phyloP scores from a whole-genome alignment of 2,329 filamentous ascomycete species.

The Chaetomiaceae sp. region DNA sequence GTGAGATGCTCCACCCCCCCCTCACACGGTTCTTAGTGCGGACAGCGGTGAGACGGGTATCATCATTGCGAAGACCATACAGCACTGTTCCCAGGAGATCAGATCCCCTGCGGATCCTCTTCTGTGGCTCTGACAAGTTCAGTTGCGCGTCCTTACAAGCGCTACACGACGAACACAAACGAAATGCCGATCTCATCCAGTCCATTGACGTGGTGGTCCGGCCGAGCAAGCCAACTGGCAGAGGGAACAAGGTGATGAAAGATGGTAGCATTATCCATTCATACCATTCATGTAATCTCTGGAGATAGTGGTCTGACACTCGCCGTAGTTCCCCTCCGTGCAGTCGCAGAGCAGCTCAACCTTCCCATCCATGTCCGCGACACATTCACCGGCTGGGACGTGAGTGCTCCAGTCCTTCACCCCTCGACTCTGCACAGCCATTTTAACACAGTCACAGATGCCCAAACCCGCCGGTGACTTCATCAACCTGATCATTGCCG shows the following conservation, averaged over 20 bases:
- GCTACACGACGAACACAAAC: slow-evolving; percentile 54
- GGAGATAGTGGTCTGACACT: not conserved
- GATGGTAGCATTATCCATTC: slow-evolving; percentile 45
- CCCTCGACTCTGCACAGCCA: not conserved
- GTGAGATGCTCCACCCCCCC: not conserved
- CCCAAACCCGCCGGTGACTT: slow-evolving; percentile 21
- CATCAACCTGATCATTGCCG: slow-evolving; percentile 78
- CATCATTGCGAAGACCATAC: slow-evolving; percentile 1
- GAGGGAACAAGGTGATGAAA: slow-evolving; percentile 62
- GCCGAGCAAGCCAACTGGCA: slow-evolving; percentile 69
- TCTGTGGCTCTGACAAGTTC: slow-evolving; percentile 90
- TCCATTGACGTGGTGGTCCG: slow-evolving; percentile 83
- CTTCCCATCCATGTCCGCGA: slow-evolving; percentile 69
- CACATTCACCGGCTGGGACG: slow-evolving; percentile 77
- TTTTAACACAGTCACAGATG: slow-evolving; percentile 10
- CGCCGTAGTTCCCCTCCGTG: slow-evolving; percentile 64
- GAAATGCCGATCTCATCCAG: slow-evolving; percentile 50
- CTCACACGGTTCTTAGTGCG: not conserved
- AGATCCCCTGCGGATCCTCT: slow-evolving; percentile 73
- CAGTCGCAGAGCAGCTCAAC: slow-evolving; percentile 54
- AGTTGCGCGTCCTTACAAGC: slow-evolving; percentile 72
- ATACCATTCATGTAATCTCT: too few relatives aligned
- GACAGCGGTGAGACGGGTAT: not conserved
- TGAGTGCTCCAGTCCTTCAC: slow-evolving; percentile 36
- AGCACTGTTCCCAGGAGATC: slow-evolving; percentile 21